Evolutionary conservation across 2,329 filamentous ascomycete genomes (phyloP), one percentile per base, ranked within the genome.

Genomic region (Stemphylium lycopersici): DNA sequence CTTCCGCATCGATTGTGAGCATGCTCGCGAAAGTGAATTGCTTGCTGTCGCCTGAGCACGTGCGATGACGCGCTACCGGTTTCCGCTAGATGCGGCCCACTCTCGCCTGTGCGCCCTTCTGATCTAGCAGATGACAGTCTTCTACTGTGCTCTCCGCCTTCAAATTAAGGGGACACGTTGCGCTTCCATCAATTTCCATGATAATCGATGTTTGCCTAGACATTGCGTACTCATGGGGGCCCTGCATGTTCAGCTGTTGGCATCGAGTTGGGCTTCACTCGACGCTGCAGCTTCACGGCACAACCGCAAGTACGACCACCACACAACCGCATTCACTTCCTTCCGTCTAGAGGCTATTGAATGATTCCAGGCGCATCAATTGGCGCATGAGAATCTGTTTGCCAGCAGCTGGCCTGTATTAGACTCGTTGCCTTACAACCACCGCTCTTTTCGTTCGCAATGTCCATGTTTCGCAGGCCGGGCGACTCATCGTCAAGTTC

Each of bases 381-480:
- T 48, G 36, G 43, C 26, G 29, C 16, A 18, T 46, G 16, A 38
- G 20, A 45, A 34, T 22, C 41, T 32, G 12, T 44, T 32, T 18
- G 11, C 29, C 22, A 40, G 18, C 38, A 32, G 18, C 34, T 54
- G 24, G 41, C 18, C 33, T 49, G 22, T 40, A 16, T 22, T 34
- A 39, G 24, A 11, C 20, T n/a, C 37, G 15, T 49, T 26, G 34
- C 43, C 15, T 44, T 24, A 42, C 45, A 47, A 48, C 29, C 5
- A 37, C 26, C 29, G 29, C 24, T 37, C 20, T 32, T 47, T 39
- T 33, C 32, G 22, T 20, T 36, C 33, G 42, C 40, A n/a, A 73
- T 69, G 66, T 73, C 70, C 4, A 65, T 73, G 65, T 74, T 74
- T 39, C 70, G 71, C 34, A 69, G 47, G 48, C 71, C 71, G 12